phyloP scores from a whole-genome alignment of 2,329 filamentous ascomycete genomes.

The Helotiales sp. region DNA sequence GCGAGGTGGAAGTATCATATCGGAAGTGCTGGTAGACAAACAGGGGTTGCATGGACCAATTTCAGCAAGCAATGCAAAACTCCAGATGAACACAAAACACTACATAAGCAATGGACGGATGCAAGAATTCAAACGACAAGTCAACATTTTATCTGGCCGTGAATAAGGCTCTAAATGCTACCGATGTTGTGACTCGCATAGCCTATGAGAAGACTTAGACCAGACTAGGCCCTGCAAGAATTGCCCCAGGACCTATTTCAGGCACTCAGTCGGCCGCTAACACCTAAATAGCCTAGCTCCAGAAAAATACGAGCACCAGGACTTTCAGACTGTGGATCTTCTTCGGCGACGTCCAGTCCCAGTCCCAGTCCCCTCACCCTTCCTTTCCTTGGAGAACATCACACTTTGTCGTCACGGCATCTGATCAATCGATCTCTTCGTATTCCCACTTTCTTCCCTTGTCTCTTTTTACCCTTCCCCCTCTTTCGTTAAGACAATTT shows the following conservation, averaged over 20 bases:
- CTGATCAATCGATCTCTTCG: no score
- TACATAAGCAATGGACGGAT: no score
- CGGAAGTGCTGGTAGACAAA: no score
- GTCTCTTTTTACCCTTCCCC: background rate
- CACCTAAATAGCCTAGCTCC: background rate
- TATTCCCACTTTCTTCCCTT: constrained; percentile 1
- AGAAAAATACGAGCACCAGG: background rate
- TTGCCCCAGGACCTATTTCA: background rate
- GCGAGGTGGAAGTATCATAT: no score
- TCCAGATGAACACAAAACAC: no score
- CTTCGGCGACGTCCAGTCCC: background rate
- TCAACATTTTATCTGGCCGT: no score
- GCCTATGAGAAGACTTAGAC: background rate
- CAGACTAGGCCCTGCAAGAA: background rate
- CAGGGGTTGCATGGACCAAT: no score
- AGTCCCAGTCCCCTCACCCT: no score
- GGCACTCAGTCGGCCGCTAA: background rate
- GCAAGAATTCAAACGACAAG: no score
- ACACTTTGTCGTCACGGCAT: background rate
- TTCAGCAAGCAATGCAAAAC: no score
- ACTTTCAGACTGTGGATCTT: background rate
- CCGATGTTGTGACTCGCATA: background rate
- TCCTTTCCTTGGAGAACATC: background rate
- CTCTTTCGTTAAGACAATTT: background rate
- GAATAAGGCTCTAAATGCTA: no score